A percentile compares a stretch with the other conserved stretches of the same genome.
Conservation (phyloP, 257 asterid species). For the Euphrasia confusa region DNA sequence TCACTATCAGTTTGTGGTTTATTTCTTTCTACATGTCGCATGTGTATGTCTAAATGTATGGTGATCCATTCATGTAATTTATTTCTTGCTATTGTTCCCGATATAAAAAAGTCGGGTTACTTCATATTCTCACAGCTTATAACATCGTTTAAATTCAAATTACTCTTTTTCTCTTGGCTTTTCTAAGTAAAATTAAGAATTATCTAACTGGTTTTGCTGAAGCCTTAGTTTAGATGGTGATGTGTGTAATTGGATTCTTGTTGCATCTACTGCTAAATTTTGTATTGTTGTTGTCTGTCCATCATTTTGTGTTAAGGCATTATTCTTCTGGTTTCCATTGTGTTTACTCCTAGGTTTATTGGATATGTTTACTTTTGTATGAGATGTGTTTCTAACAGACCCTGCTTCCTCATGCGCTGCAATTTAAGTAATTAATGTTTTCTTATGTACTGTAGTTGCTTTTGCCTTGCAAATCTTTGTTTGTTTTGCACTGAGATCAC, state of each 20-base stretch:
- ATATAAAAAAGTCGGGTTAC: neutral
- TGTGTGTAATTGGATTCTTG: neutral
- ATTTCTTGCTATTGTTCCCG: neutral
- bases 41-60: too few relatives aligned
- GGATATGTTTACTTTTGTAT: slow-evolving; percentile 1
- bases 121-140: neutral
- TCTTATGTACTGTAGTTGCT: too few relatives aligned
- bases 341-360: slow-evolving; percentile 14
- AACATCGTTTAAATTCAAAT: too few relatives aligned
- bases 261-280: neutral
- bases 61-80: too few relatives aligned
- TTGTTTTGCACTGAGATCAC: too few relatives aligned
- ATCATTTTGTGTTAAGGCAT: neutral
- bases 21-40: too few relatives aligned
- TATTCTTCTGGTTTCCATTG: neutral
- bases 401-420: too few relatives aligned
- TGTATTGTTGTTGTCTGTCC: neutral
- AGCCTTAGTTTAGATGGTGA: slow-evolving; percentile 1
- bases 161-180: too few relatives aligned
- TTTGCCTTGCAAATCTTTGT: too few relatives aligned
- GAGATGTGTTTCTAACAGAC: neutral
- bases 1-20: slow-evolving; percentile 5
- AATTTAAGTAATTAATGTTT: too few relatives aligned
- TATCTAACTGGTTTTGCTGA: slow-evolving; percentile 17
- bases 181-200: neutral